These are phyloP conservation scores for Aspergillus campestris DNA, from an alignment of 495 filamentous ascomycete species.

Conservation along the genomic window DNA sequence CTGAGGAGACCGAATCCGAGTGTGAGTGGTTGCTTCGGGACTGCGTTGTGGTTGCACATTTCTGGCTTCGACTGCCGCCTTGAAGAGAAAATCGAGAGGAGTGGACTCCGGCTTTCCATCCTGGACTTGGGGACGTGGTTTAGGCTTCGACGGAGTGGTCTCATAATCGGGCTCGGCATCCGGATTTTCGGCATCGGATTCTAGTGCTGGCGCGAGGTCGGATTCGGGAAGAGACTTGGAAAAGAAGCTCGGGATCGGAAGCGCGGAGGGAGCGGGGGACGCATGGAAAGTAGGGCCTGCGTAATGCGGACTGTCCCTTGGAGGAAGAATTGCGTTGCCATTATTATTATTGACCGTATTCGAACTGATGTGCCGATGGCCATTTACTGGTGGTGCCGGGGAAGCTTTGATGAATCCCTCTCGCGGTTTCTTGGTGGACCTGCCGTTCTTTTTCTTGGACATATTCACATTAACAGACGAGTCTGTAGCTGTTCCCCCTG, in stretches of 20 bases:
- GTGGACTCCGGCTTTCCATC: constrained; percentile 50
- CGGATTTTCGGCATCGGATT: constrained; percentile 30
- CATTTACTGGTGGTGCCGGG: constrained; percentile 19
- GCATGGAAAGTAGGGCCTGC: constrained; percentile 93
- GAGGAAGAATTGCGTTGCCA: constrained; percentile 39
- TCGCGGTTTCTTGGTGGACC: constrained; percentile 31
- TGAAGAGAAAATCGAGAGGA: constrained; percentile 82
- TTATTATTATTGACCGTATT: constrained; percentile 10
- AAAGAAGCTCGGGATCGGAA: constrained; percentile 88
- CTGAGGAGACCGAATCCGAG: constrained; percentile 27
- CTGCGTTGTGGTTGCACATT: constrained; percentile 30
- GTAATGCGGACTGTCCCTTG: constrained; percentile 52
- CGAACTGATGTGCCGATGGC: constrained; percentile 26
- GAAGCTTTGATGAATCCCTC: constrained; percentile 22
- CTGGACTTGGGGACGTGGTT: constrained; percentile 15
- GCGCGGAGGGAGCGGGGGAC: constrained; percentile 84
- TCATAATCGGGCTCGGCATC: constrained; percentile 28
- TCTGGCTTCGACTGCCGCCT: constrained; percentile 65
- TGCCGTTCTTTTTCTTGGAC: constrained; percentile 32
- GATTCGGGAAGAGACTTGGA: constrained; percentile 67
- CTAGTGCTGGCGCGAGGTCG: constrained; percentile 27
- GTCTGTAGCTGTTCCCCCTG: constrained; percentile 25
- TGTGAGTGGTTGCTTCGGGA: constrained; percentile 33
- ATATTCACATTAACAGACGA: constrained; percentile 21
- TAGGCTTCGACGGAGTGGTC: constrained; percentile 36